Conservation (phyloP, 371 early-diverging fungal species). For the Fennellomyces sp. region DNA sequence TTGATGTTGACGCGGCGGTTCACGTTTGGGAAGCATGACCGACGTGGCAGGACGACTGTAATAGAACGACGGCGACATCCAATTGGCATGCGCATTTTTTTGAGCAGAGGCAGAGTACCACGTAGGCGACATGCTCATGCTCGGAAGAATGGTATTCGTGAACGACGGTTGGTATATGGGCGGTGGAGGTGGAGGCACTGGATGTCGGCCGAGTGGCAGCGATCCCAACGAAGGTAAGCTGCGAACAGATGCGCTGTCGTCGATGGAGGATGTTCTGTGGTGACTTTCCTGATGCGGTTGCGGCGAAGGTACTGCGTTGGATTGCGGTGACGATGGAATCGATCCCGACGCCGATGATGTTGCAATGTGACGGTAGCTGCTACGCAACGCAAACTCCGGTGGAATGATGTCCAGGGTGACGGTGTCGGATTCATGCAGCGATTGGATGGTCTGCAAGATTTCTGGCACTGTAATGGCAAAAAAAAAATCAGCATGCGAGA, state of each 20-base stretch:
- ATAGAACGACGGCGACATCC: slow-evolving; percentile 57
- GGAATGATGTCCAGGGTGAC: slow-evolving; percentile 52
- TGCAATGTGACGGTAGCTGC: slow-evolving; percentile 35
- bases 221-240: slow-evolving; percentile 6
- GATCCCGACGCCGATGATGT: slow-evolving; percentile 12
- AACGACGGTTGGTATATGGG: slow-evolving; percentile 46
- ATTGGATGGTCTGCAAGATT: slow-evolving; percentile 39
- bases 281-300: not conserved
- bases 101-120: slow-evolving; percentile 54
- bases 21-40: slow-evolving; percentile 32
- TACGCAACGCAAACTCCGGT: slow-evolving; percentile 47
- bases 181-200: slow-evolving; percentile 25
- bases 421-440: slow-evolving; percentile 38
- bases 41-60: slow-evolving; percentile 50
- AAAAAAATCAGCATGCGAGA: not conserved
- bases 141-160: slow-evolving; percentile 43
- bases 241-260: not conserved
- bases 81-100: slow-evolving; percentile 47
- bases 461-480: slow-evolving; percentile 35
- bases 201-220: slow-evolving; percentile 7
- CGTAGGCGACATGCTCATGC: slow-evolving; percentile 50
- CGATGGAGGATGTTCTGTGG: not conserved
- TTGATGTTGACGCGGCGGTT: not conserved
- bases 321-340: not conserved
- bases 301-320: slow-evolving; percentile 10